phyloP scores from a whole-genome alignment of 148 eudicot genomes.

The Limonium bicolor region DNA sequence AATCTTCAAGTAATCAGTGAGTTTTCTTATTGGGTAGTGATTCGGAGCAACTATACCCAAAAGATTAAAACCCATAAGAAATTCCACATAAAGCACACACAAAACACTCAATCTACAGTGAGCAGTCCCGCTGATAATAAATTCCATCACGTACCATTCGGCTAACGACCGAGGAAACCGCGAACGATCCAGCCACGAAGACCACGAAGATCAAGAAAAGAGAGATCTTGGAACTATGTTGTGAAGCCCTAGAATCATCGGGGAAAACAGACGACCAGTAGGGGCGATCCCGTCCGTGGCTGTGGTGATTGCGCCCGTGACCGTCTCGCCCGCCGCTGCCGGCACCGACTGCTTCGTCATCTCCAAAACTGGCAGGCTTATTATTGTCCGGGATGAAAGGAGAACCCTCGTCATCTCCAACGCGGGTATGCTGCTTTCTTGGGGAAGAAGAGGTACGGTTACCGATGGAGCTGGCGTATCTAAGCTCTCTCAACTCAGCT shows the following conservation, averaged over 20 bases:
- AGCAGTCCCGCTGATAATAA: background rate
- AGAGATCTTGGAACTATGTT: conserved; percentile 38
- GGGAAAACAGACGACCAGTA: no score
- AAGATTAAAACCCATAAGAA: no score
- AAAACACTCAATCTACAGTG: background rate
- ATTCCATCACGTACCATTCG: conserved; percentile 45
- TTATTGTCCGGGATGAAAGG: conserved; percentile 33
- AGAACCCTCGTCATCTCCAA: conserved; percentile 36
- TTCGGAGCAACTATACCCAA: no score
- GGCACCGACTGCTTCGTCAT: no score
- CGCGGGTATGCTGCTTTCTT: conserved; percentile 18
- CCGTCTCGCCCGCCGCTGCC: conserved; percentile 23
- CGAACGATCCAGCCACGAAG: conserved; percentile 30
- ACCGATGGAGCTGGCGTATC: conserved; percentile 60
- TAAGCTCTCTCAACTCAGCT: conserved; percentile 65
- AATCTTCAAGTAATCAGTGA: no score
- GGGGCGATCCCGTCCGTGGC: conserved; percentile 38
- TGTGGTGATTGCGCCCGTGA: conserved; percentile 34
- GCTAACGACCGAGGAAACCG: conserved; percentile 41
- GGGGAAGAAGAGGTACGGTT: conserved; percentile 59
- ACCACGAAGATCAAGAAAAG: conserved; percentile 27
- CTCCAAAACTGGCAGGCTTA: conserved; percentile 5
- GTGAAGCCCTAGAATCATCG: conserved; percentile 37
- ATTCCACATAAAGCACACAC: conserved; percentile 3
- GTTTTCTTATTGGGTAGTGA: no score